A percentile compares a stretch with the other conserved stretches of the same genome.
These are phyloP conservation scores for Stromatinia cepivora DNA, from an alignment of 2,329 filamentous ascomycete species.

Conservation along the genomic window DNA sequence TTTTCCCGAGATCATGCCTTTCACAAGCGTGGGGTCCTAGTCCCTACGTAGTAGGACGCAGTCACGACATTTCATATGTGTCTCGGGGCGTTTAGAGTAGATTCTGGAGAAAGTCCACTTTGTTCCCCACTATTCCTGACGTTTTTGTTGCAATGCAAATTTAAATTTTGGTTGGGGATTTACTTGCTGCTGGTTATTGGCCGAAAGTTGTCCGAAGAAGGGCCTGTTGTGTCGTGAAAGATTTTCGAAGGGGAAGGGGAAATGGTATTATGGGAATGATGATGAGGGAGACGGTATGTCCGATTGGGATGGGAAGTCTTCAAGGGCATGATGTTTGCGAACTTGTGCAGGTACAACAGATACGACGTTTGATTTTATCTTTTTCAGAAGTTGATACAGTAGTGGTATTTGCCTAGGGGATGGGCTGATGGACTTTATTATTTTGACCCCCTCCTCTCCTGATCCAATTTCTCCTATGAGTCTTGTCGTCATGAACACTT, in stretches of 20 bases:
- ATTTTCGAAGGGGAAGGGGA: not conserved
- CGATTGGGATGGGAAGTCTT: not conserved
- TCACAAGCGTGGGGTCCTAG: not conserved
- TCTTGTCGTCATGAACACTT: conserved; percentile 12
- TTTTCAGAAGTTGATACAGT: not conserved
- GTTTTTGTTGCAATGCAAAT: conserved; percentile 15
- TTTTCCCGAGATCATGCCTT: conserved; percentile 18
- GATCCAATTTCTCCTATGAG: not conserved
- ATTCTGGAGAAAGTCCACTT: conserved; percentile 21
- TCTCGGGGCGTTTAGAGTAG: conserved; percentile 9
- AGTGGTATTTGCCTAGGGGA: not conserved
- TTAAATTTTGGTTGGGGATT: conserved; percentile 10
- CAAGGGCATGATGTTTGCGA: not conserved
- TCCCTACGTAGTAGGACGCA: not conserved
- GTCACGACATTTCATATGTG: conserved; percentile 14
- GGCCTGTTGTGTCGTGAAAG: conserved; percentile 13
- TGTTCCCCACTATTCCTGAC: conserved; percentile 8
- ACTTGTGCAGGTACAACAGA: conserved; percentile 11
- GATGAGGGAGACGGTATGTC: not conserved
- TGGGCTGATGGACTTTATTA: not conserved
- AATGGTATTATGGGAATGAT: not conserved
- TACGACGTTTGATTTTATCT: not conserved
- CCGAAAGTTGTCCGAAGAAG: conserved; percentile 21
- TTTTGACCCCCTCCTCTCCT: not conserved
- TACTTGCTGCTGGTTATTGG: conserved; percentile 9